Evolutionary conservation across 2,329 filamentous ascomycete genomes (phyloP), one percentile per base, ranked within the genome.

Genomic region (Emmonsiellopsis sp.): DNA sequence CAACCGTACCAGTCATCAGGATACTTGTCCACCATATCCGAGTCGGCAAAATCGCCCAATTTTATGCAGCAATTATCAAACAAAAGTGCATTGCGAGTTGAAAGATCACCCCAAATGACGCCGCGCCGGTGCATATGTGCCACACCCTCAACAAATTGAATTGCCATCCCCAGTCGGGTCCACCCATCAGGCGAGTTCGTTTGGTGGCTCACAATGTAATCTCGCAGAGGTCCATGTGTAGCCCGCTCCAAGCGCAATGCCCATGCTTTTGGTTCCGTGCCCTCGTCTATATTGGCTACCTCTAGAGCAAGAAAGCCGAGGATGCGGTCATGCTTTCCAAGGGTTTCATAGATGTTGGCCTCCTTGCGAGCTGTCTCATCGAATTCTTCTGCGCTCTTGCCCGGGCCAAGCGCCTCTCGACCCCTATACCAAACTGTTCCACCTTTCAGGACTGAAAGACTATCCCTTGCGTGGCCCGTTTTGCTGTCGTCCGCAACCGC

Each of bases 381-480:
- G 21, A 43, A 49, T 40, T 55, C 49, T 27, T 52, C 53, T n/a
- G 43, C 44, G 42, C 27, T 40, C 45, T 55, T 52, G 49, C 45
- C 37, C n/a, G 44, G 53, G 14, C 53, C 53, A 21, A 55, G 53
- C 5, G 53, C 53, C 49, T 55, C 53, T 33, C 49, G 21, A 31
- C 43, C 53, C 45, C 47, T 45, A 32, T 52, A 52, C 49, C 49
- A 55, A 17, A 55, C 53, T 17, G 49, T 55, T 17, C 53, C 49
- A 14, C 53, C 49, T 44, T 55, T 55, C 11, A 55, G 44, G 37
- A 52, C 53, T 40, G 49, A 49, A n/a, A 44, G 37, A 14, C 48
- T 52, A 33, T 55, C 42, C 31, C 21, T 48, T 17, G 52, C 52
- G 14, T 39, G 37, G 27, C 48, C 47, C 11, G 53, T 54, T 13